These are phyloP conservation scores for Trichoderma gamsii DNA, from an alignment of 495 filamentous ascomycete species.

Conservation along the genomic window DNA sequence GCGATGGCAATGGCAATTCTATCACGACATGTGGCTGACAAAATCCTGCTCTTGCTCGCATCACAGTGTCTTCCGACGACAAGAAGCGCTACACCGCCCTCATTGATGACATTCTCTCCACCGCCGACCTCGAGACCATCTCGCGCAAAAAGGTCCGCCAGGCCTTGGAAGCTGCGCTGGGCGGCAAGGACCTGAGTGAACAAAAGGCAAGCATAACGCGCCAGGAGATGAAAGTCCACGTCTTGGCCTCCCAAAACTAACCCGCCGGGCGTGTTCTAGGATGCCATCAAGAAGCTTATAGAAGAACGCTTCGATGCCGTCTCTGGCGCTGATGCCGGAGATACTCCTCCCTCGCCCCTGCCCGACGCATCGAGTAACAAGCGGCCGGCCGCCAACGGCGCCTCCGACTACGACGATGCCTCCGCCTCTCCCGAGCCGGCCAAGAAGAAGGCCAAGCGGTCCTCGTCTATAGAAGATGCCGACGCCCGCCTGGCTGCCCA, in stretches of 20 bases:
- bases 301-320: conserved; percentile 85
- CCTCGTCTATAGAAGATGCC: conserved; percentile 53
- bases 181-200: conserved; percentile 74
- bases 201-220: conserved; percentile 60
- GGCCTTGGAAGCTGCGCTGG: conserved; percentile 62
- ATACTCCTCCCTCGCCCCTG: conserved; percentile 25
- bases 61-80: conserved; percentile 60
- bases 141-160: conserved; percentile 90
- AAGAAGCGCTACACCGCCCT: conserved; percentile 67
- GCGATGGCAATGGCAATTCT: neutral
- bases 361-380: conserved; percentile 26
- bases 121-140: conserved; percentile 80
- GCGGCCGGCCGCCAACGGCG: conserved; percentile 29
- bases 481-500: conserved; percentile 81
- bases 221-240: neutral
- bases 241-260: neutral
- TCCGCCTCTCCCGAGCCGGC: conserved; percentile 46
- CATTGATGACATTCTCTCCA: conserved; percentile 83
- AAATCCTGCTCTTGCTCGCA: neutral
- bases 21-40: neutral
- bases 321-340: conserved; percentile 44
- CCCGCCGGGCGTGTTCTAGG: conserved; percentile 41
- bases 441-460: conserved; percentile 54
- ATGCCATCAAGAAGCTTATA: conserved; percentile 75
- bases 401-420: conserved; percentile 41